A percentile compares a stretch with the other conserved stretches of the same genome.
Conservation (phyloP, 2,329 filamentous ascomycete genomes). For the Didymellaceae sp. region DNA sequence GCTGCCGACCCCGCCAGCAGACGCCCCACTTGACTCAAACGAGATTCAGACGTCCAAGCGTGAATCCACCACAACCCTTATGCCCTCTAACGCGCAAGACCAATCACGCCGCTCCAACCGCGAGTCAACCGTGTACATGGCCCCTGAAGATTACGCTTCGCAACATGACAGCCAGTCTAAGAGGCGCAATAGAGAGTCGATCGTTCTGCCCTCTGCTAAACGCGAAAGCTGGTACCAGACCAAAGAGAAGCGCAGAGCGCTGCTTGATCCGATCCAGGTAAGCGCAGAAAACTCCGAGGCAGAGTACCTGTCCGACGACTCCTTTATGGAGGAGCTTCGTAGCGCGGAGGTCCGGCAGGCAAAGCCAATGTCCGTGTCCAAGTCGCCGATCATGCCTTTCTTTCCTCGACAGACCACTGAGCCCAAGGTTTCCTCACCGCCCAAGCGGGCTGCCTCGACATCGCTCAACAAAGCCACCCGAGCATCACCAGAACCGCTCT, state of each 20-base stretch:
- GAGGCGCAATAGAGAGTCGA: conserved; percentile 38
- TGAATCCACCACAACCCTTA: conserved; percentile 22
- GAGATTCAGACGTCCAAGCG: conserved; percentile 17
- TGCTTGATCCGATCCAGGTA: conserved; percentile 50
- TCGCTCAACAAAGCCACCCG: conserved; percentile 36
- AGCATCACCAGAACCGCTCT: conserved; percentile 36
- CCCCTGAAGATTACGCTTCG: conserved; percentile 25
- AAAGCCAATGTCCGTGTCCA: conserved; percentile 73
- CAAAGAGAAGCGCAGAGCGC: conserved; percentile 49
- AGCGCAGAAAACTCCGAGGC: conserved; percentile 50
- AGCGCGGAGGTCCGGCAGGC: conserved; percentile 83
- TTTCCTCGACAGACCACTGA: conserved; percentile 52
- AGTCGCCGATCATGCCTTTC: conserved; percentile 78
- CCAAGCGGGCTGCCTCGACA: conserved; percentile 47
- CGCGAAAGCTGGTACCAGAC: conserved; percentile 36
- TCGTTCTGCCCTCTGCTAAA: conserved; percentile 32
- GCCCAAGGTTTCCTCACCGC: conserved; percentile 26
- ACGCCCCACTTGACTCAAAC: conserved; percentile 19
- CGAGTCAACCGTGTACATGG: conserved; percentile 42
- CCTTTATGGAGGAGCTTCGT: conserved; percentile 83
- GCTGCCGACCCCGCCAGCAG: conserved; percentile 19
- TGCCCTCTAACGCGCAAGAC: conserved; percentile 24
- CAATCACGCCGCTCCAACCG: conserved; percentile 37
- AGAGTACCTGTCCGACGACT: conserved; percentile 74
- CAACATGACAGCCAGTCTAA: conserved; percentile 25